Evolutionary conservation across 345 rosid species (phyloP), one percentile per base, ranked within the genome.

Genomic region (Ceriops tagal): DNA sequence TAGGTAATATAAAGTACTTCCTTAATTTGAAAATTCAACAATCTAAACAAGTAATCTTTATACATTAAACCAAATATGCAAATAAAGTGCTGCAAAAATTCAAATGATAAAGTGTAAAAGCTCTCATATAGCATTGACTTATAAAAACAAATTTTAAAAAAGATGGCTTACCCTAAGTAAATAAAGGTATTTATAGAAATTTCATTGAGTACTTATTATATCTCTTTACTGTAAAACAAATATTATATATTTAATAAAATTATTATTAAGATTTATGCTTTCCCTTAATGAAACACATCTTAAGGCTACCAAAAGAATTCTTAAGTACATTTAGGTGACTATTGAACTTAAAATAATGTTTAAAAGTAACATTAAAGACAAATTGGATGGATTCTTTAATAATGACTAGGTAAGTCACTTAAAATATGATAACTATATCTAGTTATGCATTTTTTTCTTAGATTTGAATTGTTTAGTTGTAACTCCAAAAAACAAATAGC

Each of bases 221-320:
- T 53, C 26, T 19, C 1, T 7, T 0, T 5, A 0, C 0, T 0
- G 21, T 3, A 20, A 53, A 3, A 6, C 13, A 1, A 6, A 53
- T 6, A 53, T 53, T n/a, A n/a, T 53, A 26, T 7, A 6, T n/a
- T 0, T 0, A 5, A 1, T 53, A 1, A 53, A 2, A 3, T 7
- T 53, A 4, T 0, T 53, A 7, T 53, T 2, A 6, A 21, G 5
- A n/a, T 53, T 53, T 6, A 53, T 20, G 1, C 4, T 21, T 9
- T n/a, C 11, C 21, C 11, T 0, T 7, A 6, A 10, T n/a, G 58
- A 53, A n/a, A 11, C 26, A 6, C 58, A 53, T 7, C 24, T 20
- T 8, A 6, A n/a, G 4, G 35, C 7, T 6, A 20, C 27, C 6
- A 21, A 53, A 11, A 53, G 2, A 9, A 6, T 53, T 0, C 0